Evolutionary conservation across 1,139 yeast species (phyloP), one percentile per base, ranked within the genome.

Genomic region (Saccharomycopsis hybrid): DNA sequence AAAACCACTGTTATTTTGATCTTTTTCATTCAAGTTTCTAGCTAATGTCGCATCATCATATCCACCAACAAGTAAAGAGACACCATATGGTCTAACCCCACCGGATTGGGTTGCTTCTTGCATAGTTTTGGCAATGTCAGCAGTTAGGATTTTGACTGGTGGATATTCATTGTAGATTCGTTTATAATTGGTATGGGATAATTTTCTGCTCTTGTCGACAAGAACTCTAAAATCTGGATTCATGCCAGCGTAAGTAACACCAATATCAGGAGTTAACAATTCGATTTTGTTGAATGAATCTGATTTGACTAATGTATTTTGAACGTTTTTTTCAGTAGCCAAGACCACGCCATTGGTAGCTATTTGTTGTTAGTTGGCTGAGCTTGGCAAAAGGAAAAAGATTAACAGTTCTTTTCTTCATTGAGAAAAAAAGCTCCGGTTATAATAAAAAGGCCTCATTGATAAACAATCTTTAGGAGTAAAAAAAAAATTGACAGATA

Each of bases 51-150:
- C 83, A 43, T 85, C 89, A 64, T 94, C 98, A 65, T 87, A 79
- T 30, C 98, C 98, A 5, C 97, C 98, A 37, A 92, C 90, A 52
- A 94, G 73, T 55, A 94, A 73, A 5, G 97, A 88, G 18, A 94
- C 97, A 52, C 99, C 99, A 65, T 83, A 92, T 25, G 99, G 99
- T 65, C 99, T 79, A 56, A 92, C 96, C 65, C 97, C 99, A 52
- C 97, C 98, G 46, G 90, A 83, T 66, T 94, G 99, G 1, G 99
- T 94, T 29, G 96, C 92, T 68, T 92, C 97, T 69, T 94, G 99
- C 88, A 94, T 94, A 50, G 89, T 85, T 64, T 86, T 85, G 52
- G 98, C 98, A 56, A 94, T 81, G 64, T 92, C 97, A 59, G 92
- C 90, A 29, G 92, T 97, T 62, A 94, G 74, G 58, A 92, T 85